Evolutionary conservation across 2,329 filamentous ascomycete genomes (phyloP), one percentile per base, ranked within the genome.

Genomic region (Blastomyces silverae): DNA sequence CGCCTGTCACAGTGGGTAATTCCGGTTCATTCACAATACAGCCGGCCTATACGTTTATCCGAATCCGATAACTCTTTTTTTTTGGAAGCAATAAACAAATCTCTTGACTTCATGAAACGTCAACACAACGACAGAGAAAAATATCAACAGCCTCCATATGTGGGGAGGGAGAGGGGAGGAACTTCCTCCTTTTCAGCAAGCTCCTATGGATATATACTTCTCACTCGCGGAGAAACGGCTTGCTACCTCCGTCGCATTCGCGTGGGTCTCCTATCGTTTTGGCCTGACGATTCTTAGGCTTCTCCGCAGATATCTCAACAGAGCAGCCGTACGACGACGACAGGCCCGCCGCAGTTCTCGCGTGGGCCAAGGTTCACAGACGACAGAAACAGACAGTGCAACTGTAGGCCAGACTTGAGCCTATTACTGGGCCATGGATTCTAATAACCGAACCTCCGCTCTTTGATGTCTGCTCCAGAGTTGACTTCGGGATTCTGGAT

Each of bases 161-260:
- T 15, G 11, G 20, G 15, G 57, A 59, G 22, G 37, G 57, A 25
- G 44, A 59, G 3, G 20, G 39, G 39, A 25, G 57, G 20, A 28
- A 3, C 0, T 42, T 28, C 39, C 39, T 46, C 22, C 22, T 28
- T 22, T 31, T 25, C 20, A 34, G 17, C 37, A 28, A 57, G 44
- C 20, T 57, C n/a, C 34, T 48, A 67, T 68, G 62, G 67, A 67
- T 53, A 64, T 68, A 48, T 67, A 61, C 50, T 68, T 68, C 39
- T 68, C 67, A 8, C 53, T 66, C 17, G 61, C 46, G 20, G 67
- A 68, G 61, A 68, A 68, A 63, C 58, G 61, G 31, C 44, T 68
- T 42, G 67, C 66, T 34, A 64, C 53, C 60, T 67, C 64, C 17
- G n/a, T 67, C 57, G 58, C 64, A 17, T 52, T 67, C 39, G 39